Base-by-base conservation (phyloP, 2,329 filamentous ascomycete genomes). In the Xylogone sp. region DNA sequence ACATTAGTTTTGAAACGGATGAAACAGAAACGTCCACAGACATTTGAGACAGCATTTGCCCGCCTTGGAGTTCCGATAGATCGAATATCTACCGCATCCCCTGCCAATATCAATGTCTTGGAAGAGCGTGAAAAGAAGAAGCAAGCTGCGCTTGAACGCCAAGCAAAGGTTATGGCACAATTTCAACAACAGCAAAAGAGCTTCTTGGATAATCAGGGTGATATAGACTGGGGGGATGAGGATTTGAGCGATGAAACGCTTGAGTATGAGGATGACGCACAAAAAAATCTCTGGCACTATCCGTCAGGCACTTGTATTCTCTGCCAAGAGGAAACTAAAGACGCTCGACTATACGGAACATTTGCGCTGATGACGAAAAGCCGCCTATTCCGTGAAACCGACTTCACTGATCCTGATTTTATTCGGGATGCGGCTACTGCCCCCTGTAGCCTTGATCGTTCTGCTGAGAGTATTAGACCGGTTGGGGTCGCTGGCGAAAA, bases 181-280 rank as follows among this genome's bases (percentile, higher is more conserved):
- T 97, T 99, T 71, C 94, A 97, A 67, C 88, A 96, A 65, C 93
- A 99, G 65, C 95, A 97, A 67, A 93, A 95, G 70, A 94, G 84
- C 62, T 99, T 99, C 71, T 75, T 99, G 72, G 87, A 90, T 51
- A 94, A 87, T 57, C 92, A 97, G 68, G 87, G 83, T n/a, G 79
- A 85, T 42, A 81, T 96, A 54, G 88, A 96, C 68, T 96, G 90
- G 88, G 91, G 89, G 13, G 88, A 94, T 53, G 81, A 90, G 47
- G 89, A 88, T 39, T 78, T 84, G 21, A 87, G 94, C 45, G 81
- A 89, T 22, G 85, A 88, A 49, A 83, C 88, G 48, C 56, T 72
- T 12, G 80, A 82, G 39, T 71, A 74, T 22, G 76, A 78, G 43
- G 67, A 70, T 6, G 84, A 89, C 60, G 82, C 85, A 61, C 80